These are phyloP conservation scores for Globisporangium paroecandrum DNA, from an alignment of 352 stramenopile species.

Conservation along the genomic window DNA sequence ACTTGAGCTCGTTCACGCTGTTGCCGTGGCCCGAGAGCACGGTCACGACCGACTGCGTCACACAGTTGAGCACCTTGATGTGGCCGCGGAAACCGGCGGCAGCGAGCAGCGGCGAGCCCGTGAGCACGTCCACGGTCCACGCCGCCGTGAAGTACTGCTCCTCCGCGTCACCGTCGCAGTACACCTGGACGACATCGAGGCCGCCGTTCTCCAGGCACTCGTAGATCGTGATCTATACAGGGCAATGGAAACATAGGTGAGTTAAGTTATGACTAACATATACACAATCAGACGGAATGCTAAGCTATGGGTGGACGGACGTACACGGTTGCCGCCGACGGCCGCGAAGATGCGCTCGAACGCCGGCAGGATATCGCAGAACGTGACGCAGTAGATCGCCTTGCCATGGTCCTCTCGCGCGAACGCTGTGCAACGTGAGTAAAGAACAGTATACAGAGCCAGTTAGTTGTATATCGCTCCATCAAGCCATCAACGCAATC, in stretches of 20 bases:
- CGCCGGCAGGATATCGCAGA: constrained; percentile 61
- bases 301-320: constrained; percentile 5
- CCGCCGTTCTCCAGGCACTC: constrained; percentile 71
- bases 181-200: constrained; percentile 77
- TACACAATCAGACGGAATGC: neutral
- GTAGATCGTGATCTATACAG: constrained; percentile 62
- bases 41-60: constrained; percentile 72
- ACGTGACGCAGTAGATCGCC: constrained; percentile 72
- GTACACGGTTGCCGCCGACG: constrained; percentile 65
- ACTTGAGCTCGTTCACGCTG: constrained; percentile 91
- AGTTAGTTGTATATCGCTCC: neutral
- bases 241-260: neutral
- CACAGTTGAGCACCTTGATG: constrained; percentile 84
- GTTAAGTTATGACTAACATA: neutral
- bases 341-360: constrained; percentile 76
- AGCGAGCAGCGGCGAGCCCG: constrained; percentile 63
- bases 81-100: constrained; percentile 66
- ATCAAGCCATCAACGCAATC: neutral
- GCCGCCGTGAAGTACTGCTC: constrained; percentile 78
- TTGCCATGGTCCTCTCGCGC: constrained; percentile 71
- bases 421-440: constrained; percentile 35
- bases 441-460: neutral
- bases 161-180: constrained; percentile 70
- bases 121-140: constrained; percentile 77
- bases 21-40: constrained; percentile 89